A percentile compares a stretch with the other conserved stretches of the same genome.
Conservation (phyloP, 148 eudicot species). For the Drosera capensis region DNA sequence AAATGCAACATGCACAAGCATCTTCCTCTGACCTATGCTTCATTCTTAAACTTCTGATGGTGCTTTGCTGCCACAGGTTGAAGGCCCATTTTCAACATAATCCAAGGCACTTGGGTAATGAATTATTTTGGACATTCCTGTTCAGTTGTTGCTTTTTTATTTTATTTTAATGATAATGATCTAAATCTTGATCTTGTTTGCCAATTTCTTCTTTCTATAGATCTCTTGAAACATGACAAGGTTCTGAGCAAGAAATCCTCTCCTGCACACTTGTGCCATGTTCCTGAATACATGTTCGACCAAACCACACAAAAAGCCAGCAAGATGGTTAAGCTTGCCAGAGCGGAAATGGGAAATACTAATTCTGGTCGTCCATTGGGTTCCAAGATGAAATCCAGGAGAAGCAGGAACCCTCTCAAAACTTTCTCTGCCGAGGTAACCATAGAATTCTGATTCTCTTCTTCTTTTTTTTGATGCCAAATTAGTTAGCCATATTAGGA, state of each 20-base stretch:
- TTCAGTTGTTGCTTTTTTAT: neutral
- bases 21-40: neutral
- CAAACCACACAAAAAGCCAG: slow-evolving; percentile 80
- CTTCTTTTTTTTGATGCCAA: neutral
- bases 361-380: slow-evolving; percentile 25
- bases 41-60: neutral
- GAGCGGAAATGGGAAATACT: slow-evolving; percentile 66
- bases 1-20: neutral
- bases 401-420: slow-evolving; percentile 62
- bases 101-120: slow-evolving; percentile 76
- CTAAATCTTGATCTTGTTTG: neutral
- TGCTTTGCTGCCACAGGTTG: slow-evolving; percentile 35
- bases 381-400: slow-evolving; percentile 39
- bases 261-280: slow-evolving; percentile 63
- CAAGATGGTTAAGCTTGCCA: slow-evolving; percentile 71
- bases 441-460: neutral
- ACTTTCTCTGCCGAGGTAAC: slow-evolving; percentile 69
- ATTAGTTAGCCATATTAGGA: no score
- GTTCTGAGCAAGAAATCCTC: slow-evolving; percentile 77
- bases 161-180: neutral
- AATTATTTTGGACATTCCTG: neutral
- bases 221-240: slow-evolving; percentile 89
- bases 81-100: slow-evolving; percentile 74
- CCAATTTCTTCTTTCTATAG: slow-evolving; percentile 19
- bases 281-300: slow-evolving; percentile 77